Evolutionary conservation across 805 yeast genomes (phyloP), one percentile per base, ranked within the genome.

Genomic region (Candida succiphila): DNA sequence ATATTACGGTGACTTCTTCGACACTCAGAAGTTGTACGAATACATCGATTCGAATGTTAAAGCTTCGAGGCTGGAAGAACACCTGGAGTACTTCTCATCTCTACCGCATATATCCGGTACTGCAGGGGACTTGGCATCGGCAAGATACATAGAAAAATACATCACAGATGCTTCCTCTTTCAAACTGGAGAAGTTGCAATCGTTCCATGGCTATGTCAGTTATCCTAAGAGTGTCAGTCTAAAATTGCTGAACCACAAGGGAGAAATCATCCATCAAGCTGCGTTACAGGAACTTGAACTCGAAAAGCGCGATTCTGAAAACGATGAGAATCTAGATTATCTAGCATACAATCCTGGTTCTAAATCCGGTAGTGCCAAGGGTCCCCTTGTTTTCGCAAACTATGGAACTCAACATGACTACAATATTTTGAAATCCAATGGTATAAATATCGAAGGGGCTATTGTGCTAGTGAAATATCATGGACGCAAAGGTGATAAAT

Each of bases 81-180:
- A 78, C 40, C 48, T 81, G 37, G 81, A 82, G 43, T 84, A 83
- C 45, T 50, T 86, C 17, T 75, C 88, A 19, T 70, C 82, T 7
- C 74, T 86, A 75, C 86, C 95, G 3, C 96, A 87, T 51, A 56
- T 80, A 42, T 75, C 96, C 0, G 97, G 97, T 3, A 79, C 96
- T 2, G 71, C 75, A 13, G 97, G 95, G 15, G 96, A 86, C 52
- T 55, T 75, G 38, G 69, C 89, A 0, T 57, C 87, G 25, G 78
- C 86, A 2, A 64, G 69, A 37, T 86, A 78, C 49, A 62, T 88
- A 13, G 65, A 72, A 38, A 69, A 69, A 17, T 70, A 72, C 31
- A 73, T 82, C 56, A 51, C 56, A 17, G 67, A 73, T 33, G n/a
- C n/a, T n/a, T 72, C 76, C 40, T 82, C 83, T 2, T 39, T 87